A percentile compares a stretch with the other conserved stretches of the same genome.
Conservation (phyloP, 202 grass and related monocot genomes). For the Alloteropsis angusta region DNA sequence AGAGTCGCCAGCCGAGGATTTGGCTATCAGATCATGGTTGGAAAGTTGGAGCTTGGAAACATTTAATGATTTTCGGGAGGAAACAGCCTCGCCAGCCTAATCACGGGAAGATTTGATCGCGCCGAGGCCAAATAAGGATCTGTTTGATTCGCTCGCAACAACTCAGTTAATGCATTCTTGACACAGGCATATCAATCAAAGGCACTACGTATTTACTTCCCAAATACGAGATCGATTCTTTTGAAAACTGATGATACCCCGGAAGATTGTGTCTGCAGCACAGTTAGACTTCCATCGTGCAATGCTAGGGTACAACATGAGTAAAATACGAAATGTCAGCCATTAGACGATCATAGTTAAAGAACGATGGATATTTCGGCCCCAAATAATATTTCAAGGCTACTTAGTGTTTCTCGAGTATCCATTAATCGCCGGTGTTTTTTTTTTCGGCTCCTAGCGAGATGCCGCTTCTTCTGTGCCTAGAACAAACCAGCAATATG, state of each 20-base stretch:
- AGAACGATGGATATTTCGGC: background rate
- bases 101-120: conserved; percentile 1
- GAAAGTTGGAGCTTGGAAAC: background rate
- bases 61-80: background rate
- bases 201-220: background rate
- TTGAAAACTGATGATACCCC: too few species aligned
- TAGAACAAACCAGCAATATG: too few species aligned
- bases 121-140: background rate
- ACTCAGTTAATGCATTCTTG: background rate
- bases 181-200: background rate
- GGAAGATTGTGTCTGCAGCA: too few species aligned
- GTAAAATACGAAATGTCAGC: too few species aligned
- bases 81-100: background rate
- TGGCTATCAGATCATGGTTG: too few species aligned
- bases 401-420: too few species aligned
- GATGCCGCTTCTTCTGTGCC: too few species aligned
- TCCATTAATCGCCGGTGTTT: too few species aligned
- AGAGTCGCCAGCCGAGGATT: background rate
- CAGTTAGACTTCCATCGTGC: too few species aligned
- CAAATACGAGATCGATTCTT: background rate
- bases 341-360: background rate
- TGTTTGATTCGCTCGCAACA: background rate
- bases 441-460: too few species aligned
- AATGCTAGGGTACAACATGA: too few species aligned
- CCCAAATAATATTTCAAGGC: too few species aligned